Evolutionary conservation across 2,329 filamentous ascomycete genomes (phyloP).

Genomic region (Orbilia blumenaviensis): DNA sequence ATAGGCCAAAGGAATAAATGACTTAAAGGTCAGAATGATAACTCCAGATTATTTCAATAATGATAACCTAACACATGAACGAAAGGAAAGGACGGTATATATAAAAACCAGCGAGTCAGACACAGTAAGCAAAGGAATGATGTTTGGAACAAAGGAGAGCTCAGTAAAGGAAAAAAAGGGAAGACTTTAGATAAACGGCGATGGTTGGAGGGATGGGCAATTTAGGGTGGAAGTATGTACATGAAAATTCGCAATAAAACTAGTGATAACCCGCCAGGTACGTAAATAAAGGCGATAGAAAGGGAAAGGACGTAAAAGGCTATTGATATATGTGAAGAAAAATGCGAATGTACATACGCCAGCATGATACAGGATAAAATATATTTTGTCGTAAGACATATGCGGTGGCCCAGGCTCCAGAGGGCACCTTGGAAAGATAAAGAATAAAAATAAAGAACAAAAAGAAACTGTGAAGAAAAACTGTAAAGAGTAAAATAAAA

Average conservation of each 20-base stretch:
- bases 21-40: conserved; percentile 8
- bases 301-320: conserved; percentile 39
- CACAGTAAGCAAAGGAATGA: not conserved
- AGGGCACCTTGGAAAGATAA: conserved; percentile 36
- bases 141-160: not conserved
- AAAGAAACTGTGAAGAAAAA: conserved; percentile 19
- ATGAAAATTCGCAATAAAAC: conserved; percentile 53
- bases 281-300: conserved; percentile 18
- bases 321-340: conserved; percentile 49
- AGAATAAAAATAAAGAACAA: conserved; percentile 7
- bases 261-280: conserved; percentile 40
- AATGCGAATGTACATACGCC: conserved; percentile 52
- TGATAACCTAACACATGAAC: conserved; percentile 10
- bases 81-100: conserved; percentile 1
- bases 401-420: conserved; percentile 35
- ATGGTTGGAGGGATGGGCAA: conserved; percentile 29
- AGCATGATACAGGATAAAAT: conserved; percentile 54
- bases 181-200: conserved; percentile 6
- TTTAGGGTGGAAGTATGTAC: conserved; percentile 47
- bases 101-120: not conserved
- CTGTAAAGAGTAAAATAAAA: conserved; percentile 27
- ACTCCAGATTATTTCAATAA: conserved; percentile 20
- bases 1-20: not conserved
- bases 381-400: conserved; percentile 47
- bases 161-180: conserved; percentile 2